Evolutionary conservation across 1,139 yeast genomes (phyloP).

Genomic region (Candida dubliniensis): DNA sequence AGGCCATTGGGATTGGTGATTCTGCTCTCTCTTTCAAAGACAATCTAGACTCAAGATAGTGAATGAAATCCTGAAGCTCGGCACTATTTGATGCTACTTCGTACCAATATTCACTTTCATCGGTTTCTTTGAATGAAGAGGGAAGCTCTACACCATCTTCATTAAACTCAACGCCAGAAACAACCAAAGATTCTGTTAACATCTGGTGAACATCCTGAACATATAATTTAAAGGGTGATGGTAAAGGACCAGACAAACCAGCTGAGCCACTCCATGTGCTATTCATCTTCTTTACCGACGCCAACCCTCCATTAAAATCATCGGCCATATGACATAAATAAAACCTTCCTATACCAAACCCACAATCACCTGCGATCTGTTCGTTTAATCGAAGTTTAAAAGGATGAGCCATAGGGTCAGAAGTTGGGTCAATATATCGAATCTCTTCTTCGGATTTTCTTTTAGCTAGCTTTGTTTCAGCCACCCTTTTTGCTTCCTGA

Average conservation of each 20-base stretch:
- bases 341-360: conserved; percentile 47
- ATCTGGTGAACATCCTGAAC: conserved; percentile 49
- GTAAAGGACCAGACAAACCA: conserved; percentile 20
- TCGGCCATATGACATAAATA: conserved; percentile 46
- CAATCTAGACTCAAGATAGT: conserved; percentile 24
- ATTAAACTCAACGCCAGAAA: conserved; percentile 40
- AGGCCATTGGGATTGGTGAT: conserved; percentile 19
- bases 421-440: conserved; percentile 43
- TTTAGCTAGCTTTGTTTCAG: conserved; percentile 33
- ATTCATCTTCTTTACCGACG: conserved; percentile 36
- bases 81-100: conserved; percentile 41
- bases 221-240: conserved; percentile 47
- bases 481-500: conserved; percentile 30
- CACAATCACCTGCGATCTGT: conserved; percentile 47
- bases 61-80: conserved; percentile 34
- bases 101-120: conserved; percentile 34
- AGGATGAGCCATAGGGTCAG: conserved; percentile 42
- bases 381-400: conserved; percentile 42
- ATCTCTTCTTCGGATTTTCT: conserved; percentile 29
- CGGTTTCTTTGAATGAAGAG: conserved; percentile 2
- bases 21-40: conserved; percentile 9
- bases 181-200: conserved; percentile 28
- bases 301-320: conserved; percentile 39
- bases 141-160: conserved; percentile 22
- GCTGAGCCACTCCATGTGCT: conserved; percentile 21